Base-by-base conservation (phyloP, 1,284 basidiomycete species). In the Puccinia novopanici region DNA sequence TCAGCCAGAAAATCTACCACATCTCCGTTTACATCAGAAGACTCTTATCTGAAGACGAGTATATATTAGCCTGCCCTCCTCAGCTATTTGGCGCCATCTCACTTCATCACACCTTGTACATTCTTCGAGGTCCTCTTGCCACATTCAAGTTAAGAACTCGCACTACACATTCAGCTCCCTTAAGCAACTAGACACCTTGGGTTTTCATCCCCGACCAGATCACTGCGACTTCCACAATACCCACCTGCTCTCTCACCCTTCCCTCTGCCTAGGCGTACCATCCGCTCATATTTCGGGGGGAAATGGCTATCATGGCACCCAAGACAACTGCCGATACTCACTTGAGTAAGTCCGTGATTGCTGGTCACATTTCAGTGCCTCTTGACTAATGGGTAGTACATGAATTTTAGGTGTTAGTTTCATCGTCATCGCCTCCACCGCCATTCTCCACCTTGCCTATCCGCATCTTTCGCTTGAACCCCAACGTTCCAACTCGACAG, bases 391-490 rank as follows among this genome's bases (percentile, higher is more conserved):
- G 3, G 19, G 10, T 34, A 40, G 5, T 63, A n/a, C n/a, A n/a
- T 17, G 50, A 52, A 8, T 68, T 73, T 37, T 19, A 52, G 54
- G 22, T 37, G 52, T 37, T 17, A 57, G 70, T 55, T 24, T 73
- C 17, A 3, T 48, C 37, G 34, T 73, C 45, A 55, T 73, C 37
- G 40, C 34, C 52, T 27, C 52, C 4, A 55, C 52, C 2, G 70
- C 40, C 24, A 50, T 40, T 24, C 54, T 72, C 37, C 72, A 72
- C 22, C 24, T 71, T 59, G 57, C 68, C 13, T 72, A 59, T 30
- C 77, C 77, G 27, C 42, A 61, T 9, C 52, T 78, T 10, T 78
- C 75, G 40, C 45, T 70, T 68, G 34, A 61, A 3, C 45, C 55
- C 9, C 61, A 45, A 52, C 45, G n/a, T 30, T 59, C 55, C 5